Evolutionary conservation across 768 basidiomycete species (phyloP).

Genomic region (Chalciporus chontae): DNA sequence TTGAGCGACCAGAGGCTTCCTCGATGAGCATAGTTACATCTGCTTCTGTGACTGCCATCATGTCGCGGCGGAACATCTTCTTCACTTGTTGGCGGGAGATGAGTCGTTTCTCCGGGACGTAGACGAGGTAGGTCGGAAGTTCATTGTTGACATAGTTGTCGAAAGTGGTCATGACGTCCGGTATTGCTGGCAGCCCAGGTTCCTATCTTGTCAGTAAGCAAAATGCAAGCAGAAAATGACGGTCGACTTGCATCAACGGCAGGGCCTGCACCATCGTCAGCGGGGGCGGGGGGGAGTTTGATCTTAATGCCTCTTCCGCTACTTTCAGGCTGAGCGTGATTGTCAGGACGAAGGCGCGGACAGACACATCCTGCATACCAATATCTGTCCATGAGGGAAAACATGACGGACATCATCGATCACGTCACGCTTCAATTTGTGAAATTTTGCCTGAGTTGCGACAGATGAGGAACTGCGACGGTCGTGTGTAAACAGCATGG

Average conservation of each 20-base stretch:
- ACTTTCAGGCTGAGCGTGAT: constrained; percentile 16
- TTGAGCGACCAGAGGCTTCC: constrained; percentile 20
- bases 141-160: constrained; percentile 27
- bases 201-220: constrained; percentile 12
- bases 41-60: constrained; percentile 23
- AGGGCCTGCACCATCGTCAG: not conserved
- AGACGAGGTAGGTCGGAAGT: constrained; percentile 26
- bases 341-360: not conserved
- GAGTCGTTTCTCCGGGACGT: constrained; percentile 24
- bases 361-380: constrained; percentile 14
- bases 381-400: constrained; percentile 28
- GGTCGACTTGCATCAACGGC: constrained; percentile 9
- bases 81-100: constrained; percentile 32
- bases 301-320: constrained; percentile 23
- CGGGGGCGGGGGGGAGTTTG: constrained; percentile 17
- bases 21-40: constrained; percentile 17
- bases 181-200: constrained; percentile 11
- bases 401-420: constrained; percentile 26
- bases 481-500: not conserved
- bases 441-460: constrained; percentile 24
- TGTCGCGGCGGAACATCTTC: constrained; percentile 26
- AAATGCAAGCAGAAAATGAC: not conserved
- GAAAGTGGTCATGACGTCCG: constrained; percentile 24
- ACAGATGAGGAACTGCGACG: not conserved
- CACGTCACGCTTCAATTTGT: constrained; percentile 27